phyloP scores from a whole-genome alignment of 192 early-diverging fungal genomes.

The Coemansia sp. region DNA sequence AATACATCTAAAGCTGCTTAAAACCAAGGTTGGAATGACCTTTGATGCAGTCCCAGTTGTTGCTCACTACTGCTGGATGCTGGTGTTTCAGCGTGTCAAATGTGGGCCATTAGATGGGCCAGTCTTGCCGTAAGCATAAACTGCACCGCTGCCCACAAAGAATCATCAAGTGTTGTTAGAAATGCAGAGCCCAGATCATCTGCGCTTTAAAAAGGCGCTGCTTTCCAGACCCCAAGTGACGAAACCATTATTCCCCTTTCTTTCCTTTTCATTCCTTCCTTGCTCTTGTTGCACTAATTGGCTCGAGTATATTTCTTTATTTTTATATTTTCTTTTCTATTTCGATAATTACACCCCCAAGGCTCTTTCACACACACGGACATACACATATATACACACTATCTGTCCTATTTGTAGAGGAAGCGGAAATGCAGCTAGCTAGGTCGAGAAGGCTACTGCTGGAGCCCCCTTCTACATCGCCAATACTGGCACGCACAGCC shows the following conservation, averaged over 20 bases:
- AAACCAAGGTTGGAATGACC: background rate
- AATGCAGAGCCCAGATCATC: background rate
- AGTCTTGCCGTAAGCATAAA: background rate
- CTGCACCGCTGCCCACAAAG: too few relatives aligned
- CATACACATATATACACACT: background rate
- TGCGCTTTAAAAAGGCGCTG: background rate
- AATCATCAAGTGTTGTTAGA: too few relatives aligned
- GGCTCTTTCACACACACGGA: too few relatives aligned
- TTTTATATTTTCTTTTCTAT: background rate
- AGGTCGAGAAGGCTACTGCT: conserved; percentile 14
- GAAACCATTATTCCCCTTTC: background rate
- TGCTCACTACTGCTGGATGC: too few relatives aligned
- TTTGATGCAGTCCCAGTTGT: too few relatives aligned
- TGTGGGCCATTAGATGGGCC: too few relatives aligned
- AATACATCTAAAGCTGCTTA: background rate
- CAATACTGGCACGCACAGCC: background rate
- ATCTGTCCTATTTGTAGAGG: background rate
- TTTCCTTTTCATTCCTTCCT: background rate
- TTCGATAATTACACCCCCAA: too few relatives aligned
- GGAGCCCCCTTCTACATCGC: background rate
- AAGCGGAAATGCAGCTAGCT: conserved; percentile 17
- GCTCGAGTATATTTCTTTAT: background rate
- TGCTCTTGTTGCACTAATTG: background rate
- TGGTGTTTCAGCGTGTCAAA: too few relatives aligned
- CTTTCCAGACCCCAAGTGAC: background rate